Evolutionary conservation across 2,329 filamentous ascomycete genomes (phyloP), one percentile per base, ranked within the genome.

Genomic region (Trichothecium roseum): DNA sequence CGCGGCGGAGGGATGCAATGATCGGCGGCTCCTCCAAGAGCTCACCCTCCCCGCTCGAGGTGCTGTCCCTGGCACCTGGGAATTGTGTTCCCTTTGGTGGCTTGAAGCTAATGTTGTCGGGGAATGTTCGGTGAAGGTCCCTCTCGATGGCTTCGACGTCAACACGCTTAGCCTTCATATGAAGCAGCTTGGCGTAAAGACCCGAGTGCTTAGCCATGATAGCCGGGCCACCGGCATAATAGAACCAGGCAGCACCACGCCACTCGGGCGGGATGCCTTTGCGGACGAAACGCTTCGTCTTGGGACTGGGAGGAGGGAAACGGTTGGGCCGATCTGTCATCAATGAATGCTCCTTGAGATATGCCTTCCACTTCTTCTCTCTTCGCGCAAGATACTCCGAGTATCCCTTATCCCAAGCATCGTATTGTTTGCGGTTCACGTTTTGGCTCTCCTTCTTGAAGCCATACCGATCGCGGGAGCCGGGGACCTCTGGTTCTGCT

Each of bases 241-340:
- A 95, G 57, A 94, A 96, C 89, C 89, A 96, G 31, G 89, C 89
- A 5, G 84, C 82, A n/a, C 89, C 89, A 50, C 89, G 77, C 78
- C 87, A 94, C 45, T 94, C 86, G 0, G 88, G 85, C 3, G 89
- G 89, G 34, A 95, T 89, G 13, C 89, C 89, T 57, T 95, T 96
- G 35, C 88, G 78, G 33, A 94, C 75, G 53, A 91, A 95, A 14
- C 87, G 74, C 60, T 93, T 94, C 30, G 91, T 77, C 58, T 93
- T 94, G 31, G 79, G 74, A 34, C 78, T 84, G 36, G 79, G 81
- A 2, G 81, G 72, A 1, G 89, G 89, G 46, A 96, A 96, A 3
- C 76, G 72, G 27, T 74, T 77, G 1, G 86, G 88, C 4, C 74
- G 64, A 30, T 79, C 74, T 4, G 77, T 85, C 49, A 79, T 72